phyloP scores from a whole-genome alignment of 495 filamentous ascomycete species.

The Daldinia vernicosa region DNA sequence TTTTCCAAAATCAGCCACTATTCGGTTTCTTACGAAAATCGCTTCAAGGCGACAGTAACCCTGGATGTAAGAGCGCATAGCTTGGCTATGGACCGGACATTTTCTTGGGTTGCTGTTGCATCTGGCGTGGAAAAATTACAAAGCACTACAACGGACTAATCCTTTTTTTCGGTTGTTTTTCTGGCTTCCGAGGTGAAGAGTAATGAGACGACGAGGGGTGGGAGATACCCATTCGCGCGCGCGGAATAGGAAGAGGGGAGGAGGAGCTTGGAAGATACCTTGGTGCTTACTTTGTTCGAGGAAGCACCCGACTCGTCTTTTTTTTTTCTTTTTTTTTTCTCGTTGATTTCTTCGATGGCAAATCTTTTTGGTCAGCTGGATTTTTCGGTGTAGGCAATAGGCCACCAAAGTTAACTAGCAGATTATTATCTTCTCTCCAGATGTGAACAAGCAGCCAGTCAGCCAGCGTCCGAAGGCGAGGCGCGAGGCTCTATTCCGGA shows the following conservation, averaged over 20 bases:
- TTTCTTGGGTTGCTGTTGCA: constrained; percentile 29
- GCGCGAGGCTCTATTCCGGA: not conserved
- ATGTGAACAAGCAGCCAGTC: constrained; percentile 10
- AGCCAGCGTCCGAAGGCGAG: not conserved
- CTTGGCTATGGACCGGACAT: constrained; percentile 30
- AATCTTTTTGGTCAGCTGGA: constrained; percentile 23
- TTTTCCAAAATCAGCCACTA: constrained; percentile 8
- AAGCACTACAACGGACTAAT: constrained; percentile 25
- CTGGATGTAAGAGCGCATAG: constrained; percentile 22
- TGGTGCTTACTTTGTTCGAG: constrained; percentile 23
- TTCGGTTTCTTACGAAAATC: constrained; percentile 25
- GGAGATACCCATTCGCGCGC: constrained; percentile 35
- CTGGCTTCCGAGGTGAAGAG: constrained; percentile 30
- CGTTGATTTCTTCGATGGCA: constrained; percentile 30
- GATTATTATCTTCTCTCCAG: constrained; percentile 16
- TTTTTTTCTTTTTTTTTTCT: constrained; percentile 16
- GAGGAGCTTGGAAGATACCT: constrained; percentile 43
- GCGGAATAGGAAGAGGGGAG: constrained; percentile 1
- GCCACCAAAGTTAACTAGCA: constrained; percentile 10
- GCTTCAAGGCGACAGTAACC: constrained; percentile 29
- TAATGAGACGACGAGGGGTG: constrained; percentile 33
- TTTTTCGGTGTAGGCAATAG: constrained; percentile 19
- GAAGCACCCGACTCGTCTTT: constrained; percentile 6
- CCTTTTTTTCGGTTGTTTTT: constrained; percentile 27
- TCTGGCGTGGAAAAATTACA: constrained; percentile 13